These are phyloP conservation scores for Candolleomyces efflorescens DNA, from an alignment of 768 basidiomycete species.

Conservation along the genomic window DNA sequence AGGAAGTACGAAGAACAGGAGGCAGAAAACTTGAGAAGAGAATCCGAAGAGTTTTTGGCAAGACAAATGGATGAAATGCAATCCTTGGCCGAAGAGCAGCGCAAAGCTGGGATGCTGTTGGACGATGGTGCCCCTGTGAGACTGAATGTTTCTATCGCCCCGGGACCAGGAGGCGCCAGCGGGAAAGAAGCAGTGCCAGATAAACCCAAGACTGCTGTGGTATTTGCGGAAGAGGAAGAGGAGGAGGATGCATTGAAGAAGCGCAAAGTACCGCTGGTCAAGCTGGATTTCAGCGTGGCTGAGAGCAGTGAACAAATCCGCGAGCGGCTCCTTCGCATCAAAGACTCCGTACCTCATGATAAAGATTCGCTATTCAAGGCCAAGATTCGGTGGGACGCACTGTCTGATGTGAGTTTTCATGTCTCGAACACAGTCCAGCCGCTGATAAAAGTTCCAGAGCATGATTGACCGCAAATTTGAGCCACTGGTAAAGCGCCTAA, in stretches of 20 bases:
- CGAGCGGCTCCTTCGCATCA: constrained; percentile 78
- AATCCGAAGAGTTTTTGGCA: constrained; percentile 92
- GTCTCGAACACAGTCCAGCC: constrained; percentile 13
- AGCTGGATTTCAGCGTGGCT: constrained; percentile 84
- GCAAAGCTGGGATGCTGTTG: constrained; percentile 83
- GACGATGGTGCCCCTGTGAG: constrained; percentile 92
- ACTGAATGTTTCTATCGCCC: constrained; percentile 69
- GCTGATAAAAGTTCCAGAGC: constrained; percentile 36
- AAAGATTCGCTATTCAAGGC: constrained; percentile 76
- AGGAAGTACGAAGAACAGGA: constrained; percentile 81
- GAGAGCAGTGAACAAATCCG: constrained; percentile 76
- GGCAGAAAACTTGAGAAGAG: constrained; percentile 78
- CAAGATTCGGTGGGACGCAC: constrained; percentile 88
- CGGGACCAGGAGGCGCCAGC: constrained; percentile 33
- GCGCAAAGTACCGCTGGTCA: constrained; percentile 81
- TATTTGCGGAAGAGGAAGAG: constrained; percentile 80
- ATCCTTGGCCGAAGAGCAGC: constrained; percentile 83
- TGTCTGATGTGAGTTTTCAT: constrained; percentile 66
- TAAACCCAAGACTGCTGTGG: constrained; percentile 38
- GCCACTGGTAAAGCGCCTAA: constrained; percentile 75
- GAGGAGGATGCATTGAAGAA: constrained; percentile 84
- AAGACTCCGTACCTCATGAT: constrained; percentile 67
- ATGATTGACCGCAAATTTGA: constrained; percentile 85
- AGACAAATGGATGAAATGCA: constrained; percentile 97
- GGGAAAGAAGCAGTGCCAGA: constrained; percentile 43